Evolutionary conservation across 768 basidiomycete genomes (phyloP), one percentile per base, ranked within the genome.

Genomic region (Hygrocybe coccinea): DNA sequence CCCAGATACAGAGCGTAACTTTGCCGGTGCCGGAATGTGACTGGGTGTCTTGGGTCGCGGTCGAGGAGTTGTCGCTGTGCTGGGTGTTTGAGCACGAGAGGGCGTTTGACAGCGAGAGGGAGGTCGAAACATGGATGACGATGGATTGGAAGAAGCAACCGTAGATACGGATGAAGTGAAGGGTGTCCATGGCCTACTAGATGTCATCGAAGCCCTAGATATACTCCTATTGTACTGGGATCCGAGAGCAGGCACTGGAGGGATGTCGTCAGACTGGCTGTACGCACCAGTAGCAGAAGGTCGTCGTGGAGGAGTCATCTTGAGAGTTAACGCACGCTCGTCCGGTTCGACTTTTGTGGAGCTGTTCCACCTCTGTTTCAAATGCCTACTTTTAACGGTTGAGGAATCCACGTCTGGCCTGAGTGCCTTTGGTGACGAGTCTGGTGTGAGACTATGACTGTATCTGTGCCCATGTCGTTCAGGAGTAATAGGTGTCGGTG

Each of bases 161-260:
- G 85, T 87, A 12, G 87, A 87, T 64, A 79, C 77, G 11, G 87
- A 85, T 5, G 85, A 85, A 51, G 80, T 85, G 19, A 86, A 72
- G 38, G 88, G 88, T 10, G 88, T 89, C 86, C 87, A 89, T 49
- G 88, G 88, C 41, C 88, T 76, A 12, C 87, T 89, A 51, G 88
- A 89, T 17, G 83, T 78, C 77, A 88, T 85, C 14, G 88, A 90
- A 24, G 81, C 80, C 48, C 88, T 79, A 24, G 88, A 89, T 25
- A 83, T 60, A 68, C 88, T 89, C 58, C 88, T 78, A 59, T 78
- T 76, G 60, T 81, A 79, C 8, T 79, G 73, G 1, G 82, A 75
- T 14, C 74, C 75, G 57, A 76, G 61, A 25, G 74, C 67, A 17
- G 82, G 81, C 24, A 79, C 75, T 24, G 81, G 74, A 17, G 76